Base-by-base conservation (phyloP, 257 asterid species). In the Perilla frutescens region DNA sequence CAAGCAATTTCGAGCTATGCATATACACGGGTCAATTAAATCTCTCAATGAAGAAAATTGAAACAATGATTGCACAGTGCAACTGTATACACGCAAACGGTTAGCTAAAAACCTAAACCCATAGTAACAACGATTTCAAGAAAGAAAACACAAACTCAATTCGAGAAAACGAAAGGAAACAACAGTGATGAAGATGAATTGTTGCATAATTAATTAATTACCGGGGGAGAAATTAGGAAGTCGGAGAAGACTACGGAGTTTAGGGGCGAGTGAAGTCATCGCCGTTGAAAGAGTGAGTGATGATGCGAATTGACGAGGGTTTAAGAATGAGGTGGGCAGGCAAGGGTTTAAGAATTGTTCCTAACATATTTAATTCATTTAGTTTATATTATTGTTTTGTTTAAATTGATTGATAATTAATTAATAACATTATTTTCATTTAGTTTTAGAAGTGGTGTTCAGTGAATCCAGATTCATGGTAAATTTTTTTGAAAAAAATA, bases 231-330 rank as follows among this genome's bases (percentile, higher is more conserved):
- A 77, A 56, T 82, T 68, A 9, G 82, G 71, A 81, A 58, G 13
- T 37, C 76, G 32, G 70, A 87, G 85, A 37, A 84, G 65, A 54
- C 78, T 87, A 14, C 72, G 57, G 59, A 89, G 64, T 68, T 73
- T 81, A n/a, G 82, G 68, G 56, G 81, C 84, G 66, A 85, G 74
- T 6, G 84, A 76, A 67, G 66, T 81, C 97, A 91, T 88, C 43
- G 69, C 58, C 32, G 31, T n/a, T 74, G 9, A 41, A n/a, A 40
- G 31, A 53, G 45, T 5, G 11, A 8, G 77, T 6, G 4, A 6
- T 4, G 56, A 51, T 50, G 54, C 32, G 48, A 47, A 59, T 34
- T 10, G 50, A 15, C 4, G 45, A 11, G 72, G 77, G 59, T 47
- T 62, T 76, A 63, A 14, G 60, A 34, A 9, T 1, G 73, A 7